Evolutionary conservation across 306 rosid species (phyloP).

Genomic region (Quercus mongolica): DNA sequence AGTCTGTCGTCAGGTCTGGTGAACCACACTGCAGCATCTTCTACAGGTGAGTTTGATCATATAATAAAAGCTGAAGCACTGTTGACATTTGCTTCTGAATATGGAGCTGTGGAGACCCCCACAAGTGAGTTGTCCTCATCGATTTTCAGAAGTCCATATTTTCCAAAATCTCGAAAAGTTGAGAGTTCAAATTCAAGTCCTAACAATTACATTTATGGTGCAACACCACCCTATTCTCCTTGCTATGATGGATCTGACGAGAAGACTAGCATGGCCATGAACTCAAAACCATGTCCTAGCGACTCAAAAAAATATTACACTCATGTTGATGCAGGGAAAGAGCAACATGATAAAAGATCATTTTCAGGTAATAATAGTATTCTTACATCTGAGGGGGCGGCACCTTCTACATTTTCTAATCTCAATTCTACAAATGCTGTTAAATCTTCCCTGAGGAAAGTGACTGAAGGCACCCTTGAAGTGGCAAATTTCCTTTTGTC

Average conservation of each 20-base stretch:
- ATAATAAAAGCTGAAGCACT: constrained; percentile 90
- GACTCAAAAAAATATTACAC: constrained; percentile 64
- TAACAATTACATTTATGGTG: constrained; percentile 72
- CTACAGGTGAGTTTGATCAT: constrained; percentile 78
- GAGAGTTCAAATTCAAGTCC: constrained; percentile 72
- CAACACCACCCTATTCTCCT: constrained; percentile 85
- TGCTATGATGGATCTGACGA: constrained; percentile 66
- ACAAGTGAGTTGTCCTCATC: constrained; percentile 69
- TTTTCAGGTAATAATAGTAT: constrained; percentile 30
- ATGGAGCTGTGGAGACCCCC: constrained; percentile 94
- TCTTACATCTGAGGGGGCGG: constrained; percentile 48
- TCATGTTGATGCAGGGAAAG: constrained; percentile 63
- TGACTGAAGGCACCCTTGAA: constrained; percentile 53
- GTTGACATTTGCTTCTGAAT: constrained; percentile 94
- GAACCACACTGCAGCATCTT: constrained; percentile 51
- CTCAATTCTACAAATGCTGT: constrained; percentile 51
- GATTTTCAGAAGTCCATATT: constrained; percentile 79
- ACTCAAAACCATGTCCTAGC: constrained; percentile 44
- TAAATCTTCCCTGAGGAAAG: constrained; percentile 56
- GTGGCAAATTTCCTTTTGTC: constrained; percentile 52
- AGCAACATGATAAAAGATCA: constrained; percentile 48
- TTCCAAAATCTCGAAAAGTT: constrained; percentile 63
- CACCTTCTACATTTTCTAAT: constrained; percentile 46
- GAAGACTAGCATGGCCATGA: constrained; percentile 48
- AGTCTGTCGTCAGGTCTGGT: constrained; percentile 40